A percentile compares a stretch with the other conserved stretches of the same genome.
These are phyloP conservation scores for Brettanomyces sp. DNA, from an alignment of 805 yeast genomes.

Conservation along the genomic window DNA sequence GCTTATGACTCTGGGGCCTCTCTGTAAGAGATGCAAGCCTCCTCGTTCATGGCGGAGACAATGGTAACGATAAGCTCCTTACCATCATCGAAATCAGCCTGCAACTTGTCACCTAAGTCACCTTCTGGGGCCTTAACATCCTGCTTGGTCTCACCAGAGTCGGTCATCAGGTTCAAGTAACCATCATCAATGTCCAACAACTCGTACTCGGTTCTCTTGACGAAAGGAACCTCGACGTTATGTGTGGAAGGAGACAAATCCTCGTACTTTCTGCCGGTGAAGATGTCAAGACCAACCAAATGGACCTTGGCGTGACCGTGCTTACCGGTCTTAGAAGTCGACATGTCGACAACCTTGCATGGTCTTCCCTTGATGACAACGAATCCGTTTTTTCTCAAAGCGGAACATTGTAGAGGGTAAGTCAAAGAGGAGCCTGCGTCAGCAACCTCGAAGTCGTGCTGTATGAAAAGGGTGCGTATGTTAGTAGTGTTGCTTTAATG, in stretches of 20 bases:
- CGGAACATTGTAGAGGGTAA: conserved; percentile 99
- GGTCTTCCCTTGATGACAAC: conserved; percentile 99
- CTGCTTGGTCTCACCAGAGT: conserved; percentile 98
- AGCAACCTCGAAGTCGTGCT: conserved; percentile 96
- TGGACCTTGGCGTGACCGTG: conserved; percentile 99
- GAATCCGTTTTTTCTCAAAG: conserved; percentile 99
- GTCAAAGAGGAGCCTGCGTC: conserved; percentile 98
- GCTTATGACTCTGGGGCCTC: conserved; percentile 65
- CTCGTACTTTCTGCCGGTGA: conserved; percentile 99
- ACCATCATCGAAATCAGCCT: conserved; percentile 93
- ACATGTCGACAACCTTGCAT: conserved; percentile 99
- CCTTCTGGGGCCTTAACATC: conserved; percentile 98
- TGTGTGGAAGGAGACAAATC: conserved; percentile 99
- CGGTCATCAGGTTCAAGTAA: conserved; percentile 91
- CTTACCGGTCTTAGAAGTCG: conserved; percentile 99
- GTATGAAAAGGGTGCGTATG: conserved; percentile 2
- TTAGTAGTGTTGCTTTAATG: too few species aligned
- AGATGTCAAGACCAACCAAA: conserved; percentile 96
- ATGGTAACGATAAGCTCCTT: conserved; percentile 95
- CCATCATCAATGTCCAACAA: conserved; percentile 98
- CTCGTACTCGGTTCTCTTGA: conserved; percentile 91
- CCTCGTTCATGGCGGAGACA: conserved; percentile 98
- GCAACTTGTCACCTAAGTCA: conserved; percentile 90
- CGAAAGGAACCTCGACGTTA: conserved; percentile 99
- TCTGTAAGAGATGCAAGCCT: conserved; percentile 97